Evolutionary conservation across 768 basidiomycete genomes (phyloP), one percentile per base, ranked within the genome.

Genomic region (Favolaschia claudopus): DNA sequence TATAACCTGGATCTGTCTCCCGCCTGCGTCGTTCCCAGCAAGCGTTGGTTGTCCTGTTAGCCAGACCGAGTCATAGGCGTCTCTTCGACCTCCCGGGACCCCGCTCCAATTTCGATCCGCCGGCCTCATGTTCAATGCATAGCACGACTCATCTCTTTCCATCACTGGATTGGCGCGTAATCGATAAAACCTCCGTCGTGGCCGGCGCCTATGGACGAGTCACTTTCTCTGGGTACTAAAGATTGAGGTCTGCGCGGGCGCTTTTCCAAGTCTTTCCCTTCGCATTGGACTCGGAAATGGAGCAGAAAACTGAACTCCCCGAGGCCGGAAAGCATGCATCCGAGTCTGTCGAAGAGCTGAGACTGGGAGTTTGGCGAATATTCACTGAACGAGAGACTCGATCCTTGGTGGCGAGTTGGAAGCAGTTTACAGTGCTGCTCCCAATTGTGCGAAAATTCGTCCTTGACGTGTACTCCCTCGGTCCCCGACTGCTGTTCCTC

Each of bases 331-430:
- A 28, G 13, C 15, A 43, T 25, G 9, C 47, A 17, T 19, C 33
- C 28, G 15, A 19, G 28, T 40, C 36, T 2, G 32, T 64, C 19
- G 53, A 56, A 48, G 62, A 64, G 25, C 43, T 52, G 20, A 32
- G 19, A n/a, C 54, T 64, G 0, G 62, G 62, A 1, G 62, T 64
- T 6, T 64, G 62, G 62, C 58, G 62, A 4, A 48, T 64, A 10
- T 31, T 64, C 36, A 48, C n/a, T 2, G 48, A 56, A 43, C 58
- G 47, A 20, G 42, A 58, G 32, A 32, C 28, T 34, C 58, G n/a
- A 6, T 25, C 25, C 34, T n/a, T 64, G 22, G 54, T 19, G 13
- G 24, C 47, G 25, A 53, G 27, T 5, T 64, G 62, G 58, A 46
- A 19, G 34, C 59, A 60, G 53, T 32, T 43, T 20, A 48, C 45